These are phyloP conservation scores for Solidago caesia DNA, from an alignment of 129 eudicot species.

Conservation along the genomic window DNA sequence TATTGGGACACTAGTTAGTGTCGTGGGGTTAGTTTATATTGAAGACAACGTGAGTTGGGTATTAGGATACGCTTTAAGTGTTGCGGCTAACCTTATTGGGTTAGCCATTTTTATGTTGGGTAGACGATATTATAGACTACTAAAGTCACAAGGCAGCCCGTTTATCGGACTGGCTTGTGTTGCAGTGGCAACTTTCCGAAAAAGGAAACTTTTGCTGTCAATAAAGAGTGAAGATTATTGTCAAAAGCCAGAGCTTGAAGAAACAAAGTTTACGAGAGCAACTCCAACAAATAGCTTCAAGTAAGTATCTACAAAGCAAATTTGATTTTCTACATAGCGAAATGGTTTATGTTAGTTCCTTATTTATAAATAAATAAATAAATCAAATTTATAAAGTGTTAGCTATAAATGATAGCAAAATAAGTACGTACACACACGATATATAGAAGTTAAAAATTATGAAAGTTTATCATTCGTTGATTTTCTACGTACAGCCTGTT, in stretches of 20 bases:
- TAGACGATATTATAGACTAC: slow-evolving; percentile 24
- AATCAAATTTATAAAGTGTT: no score
- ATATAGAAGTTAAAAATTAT: no score
- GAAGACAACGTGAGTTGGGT: slow-evolving; percentile 49
- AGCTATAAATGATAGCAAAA: no score
- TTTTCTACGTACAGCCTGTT: no score
- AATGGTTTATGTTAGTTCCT: no score
- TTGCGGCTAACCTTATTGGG: slow-evolving; percentile 32
- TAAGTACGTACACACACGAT: no score
- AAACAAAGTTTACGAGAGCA: not conserved
- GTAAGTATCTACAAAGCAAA: slow-evolving; percentile 12
- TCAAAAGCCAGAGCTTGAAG: not conserved
- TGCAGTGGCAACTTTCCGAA: slow-evolving; percentile 33
- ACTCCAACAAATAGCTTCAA: slow-evolving; percentile 38
- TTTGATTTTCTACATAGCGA: no score
- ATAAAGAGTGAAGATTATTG: slow-evolving; percentile 22
- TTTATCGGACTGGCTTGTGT: slow-evolving; percentile 33
- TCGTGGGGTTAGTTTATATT: slow-evolving; percentile 33
- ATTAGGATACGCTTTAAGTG: slow-evolving; percentile 32
- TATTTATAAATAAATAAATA: no score
- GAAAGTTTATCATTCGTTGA: no score
- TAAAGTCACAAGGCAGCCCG: slow-evolving; percentile 41
- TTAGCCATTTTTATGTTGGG: slow-evolving; percentile 34
- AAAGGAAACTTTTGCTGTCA: slow-evolving; percentile 22
- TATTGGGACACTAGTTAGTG: slow-evolving; percentile 18